Evolutionary conservation across 1,284 basidiomycete genomes (phyloP).

Genomic region (Veloporphyrellus conicus): DNA sequence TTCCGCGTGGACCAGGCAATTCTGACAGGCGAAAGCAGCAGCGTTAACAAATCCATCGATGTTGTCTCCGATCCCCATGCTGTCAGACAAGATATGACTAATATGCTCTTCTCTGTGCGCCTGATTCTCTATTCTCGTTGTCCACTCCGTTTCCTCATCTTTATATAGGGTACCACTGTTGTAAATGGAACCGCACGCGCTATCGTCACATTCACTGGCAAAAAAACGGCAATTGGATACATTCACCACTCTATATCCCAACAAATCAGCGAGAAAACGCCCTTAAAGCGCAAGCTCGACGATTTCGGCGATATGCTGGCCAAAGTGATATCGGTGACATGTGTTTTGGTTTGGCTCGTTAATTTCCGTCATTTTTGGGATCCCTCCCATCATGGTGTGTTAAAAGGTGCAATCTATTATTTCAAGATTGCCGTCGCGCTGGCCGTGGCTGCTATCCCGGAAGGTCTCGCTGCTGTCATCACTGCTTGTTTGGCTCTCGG

Average conservation of each 20-base stretch:
- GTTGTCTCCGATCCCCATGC: constrained; percentile 67
- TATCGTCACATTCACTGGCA: constrained; percentile 81
- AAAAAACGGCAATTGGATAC: constrained; percentile 86
- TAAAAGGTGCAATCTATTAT: constrained; percentile 94
- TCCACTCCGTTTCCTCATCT: constrained; percentile 2
- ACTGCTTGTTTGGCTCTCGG: constrained; percentile 95
- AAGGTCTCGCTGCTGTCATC: constrained; percentile 92
- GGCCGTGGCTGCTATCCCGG: constrained; percentile 93
- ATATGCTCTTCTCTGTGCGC: constrained; percentile 83
- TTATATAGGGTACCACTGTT: constrained; percentile 81
- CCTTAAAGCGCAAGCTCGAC: constrained; percentile 91
- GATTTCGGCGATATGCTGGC: constrained; percentile 95
- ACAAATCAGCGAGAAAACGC: constrained; percentile 90
- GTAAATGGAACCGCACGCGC: constrained; percentile 86
- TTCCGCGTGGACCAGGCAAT: constrained; percentile 94
- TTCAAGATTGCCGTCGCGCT: constrained; percentile 97
- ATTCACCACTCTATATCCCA: constrained; percentile 91
- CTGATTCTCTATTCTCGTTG: neutral
- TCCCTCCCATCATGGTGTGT: constrained; percentile 79
- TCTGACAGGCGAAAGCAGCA: constrained; percentile 87
- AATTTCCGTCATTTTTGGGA: constrained; percentile 93
- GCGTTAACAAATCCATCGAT: constrained; percentile 75
- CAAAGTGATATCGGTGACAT: constrained; percentile 94
- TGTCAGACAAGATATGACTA: constrained; percentile 94
- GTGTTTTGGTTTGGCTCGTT: constrained; percentile 92